Conservation (phyloP, 1,284 basidiomycete species). For the Coniferiporia sulphurascens region DNA sequence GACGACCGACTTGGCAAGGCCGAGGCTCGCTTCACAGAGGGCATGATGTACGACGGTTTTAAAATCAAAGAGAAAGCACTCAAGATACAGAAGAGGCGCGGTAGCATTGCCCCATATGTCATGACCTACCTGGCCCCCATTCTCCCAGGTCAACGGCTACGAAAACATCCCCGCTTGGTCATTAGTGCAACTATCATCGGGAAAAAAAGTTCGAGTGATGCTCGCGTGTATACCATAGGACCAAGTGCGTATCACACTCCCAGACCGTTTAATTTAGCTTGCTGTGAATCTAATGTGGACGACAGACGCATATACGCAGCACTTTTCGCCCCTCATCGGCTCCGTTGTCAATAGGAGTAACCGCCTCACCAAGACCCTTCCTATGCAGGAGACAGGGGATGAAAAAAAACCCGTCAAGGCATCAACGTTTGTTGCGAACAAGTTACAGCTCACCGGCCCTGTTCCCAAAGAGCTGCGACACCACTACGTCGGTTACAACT, state of each 20-base stretch:
- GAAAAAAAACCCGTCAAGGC: constrained; percentile 17
- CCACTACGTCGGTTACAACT: constrained; percentile 42
- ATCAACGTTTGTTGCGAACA: constrained; percentile 41
- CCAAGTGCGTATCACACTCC: constrained; percentile 26
- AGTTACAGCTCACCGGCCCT: constrained; percentile 42
- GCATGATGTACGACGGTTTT: constrained; percentile 22
- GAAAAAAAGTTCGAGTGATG: constrained; percentile 28
- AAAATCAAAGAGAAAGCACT: constrained; percentile 25
- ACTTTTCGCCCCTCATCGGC: constrained; percentile 32
- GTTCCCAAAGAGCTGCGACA: constrained; percentile 40
- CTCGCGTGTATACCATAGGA: constrained; percentile 39
- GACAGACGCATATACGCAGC: constrained; percentile 29
- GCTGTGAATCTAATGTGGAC: not conserved
- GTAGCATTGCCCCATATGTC: constrained; percentile 29
- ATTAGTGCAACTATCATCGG: constrained; percentile 35
- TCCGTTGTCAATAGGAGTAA: constrained; percentile 22
- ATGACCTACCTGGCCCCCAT: constrained; percentile 29
- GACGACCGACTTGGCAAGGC: constrained; percentile 43
- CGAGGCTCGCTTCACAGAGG: constrained; percentile 21
- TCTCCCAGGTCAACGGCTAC: constrained; percentile 23
- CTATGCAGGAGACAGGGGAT: constrained; percentile 11
- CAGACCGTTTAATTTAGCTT: not conserved
- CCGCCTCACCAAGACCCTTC: constrained; percentile 12
- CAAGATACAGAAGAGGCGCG: constrained; percentile 35
- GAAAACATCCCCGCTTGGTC: constrained; percentile 27